Percentiles rank a stretch among this genome's conserved stretches.
Evolutionary conservation across 2,329 filamentous ascomycete species (phyloP).

Genomic region (Aspergillus sp.): DNA sequence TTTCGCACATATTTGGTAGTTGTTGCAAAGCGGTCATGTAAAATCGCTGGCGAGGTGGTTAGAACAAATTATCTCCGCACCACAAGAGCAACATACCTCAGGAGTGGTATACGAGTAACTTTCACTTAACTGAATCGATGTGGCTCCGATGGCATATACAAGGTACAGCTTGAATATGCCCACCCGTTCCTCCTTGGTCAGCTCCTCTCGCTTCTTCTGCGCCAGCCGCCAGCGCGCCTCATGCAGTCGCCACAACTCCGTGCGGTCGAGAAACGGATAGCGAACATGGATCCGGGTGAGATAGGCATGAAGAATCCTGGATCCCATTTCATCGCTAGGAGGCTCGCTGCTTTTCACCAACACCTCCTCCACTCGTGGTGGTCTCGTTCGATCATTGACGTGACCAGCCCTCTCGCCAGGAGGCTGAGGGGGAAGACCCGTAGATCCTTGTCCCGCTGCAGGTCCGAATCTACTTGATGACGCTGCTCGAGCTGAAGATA

Average conservation of each 20-base stretch:
- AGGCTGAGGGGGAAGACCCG: slow-evolving; percentile 21
- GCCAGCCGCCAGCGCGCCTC: slow-evolving; percentile 42
- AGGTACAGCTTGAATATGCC: slow-evolving; percentile 55
- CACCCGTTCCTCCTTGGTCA: slow-evolving; percentile 43
- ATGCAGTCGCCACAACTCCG: slow-evolving; percentile 50
- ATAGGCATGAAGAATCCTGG: slow-evolving; percentile 49
- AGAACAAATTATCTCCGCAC: not conserved
- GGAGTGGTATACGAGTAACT: slow-evolving; percentile 46
- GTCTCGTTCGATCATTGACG: slow-evolving; percentile 28
- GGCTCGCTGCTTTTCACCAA: slow-evolving; percentile 48
- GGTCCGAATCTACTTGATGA: slow-evolving; percentile 10
- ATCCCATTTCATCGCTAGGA: slow-evolving; percentile 50
- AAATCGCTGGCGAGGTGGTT: slow-evolving; percentile 40
- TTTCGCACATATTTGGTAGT: slow-evolving; percentile 51
- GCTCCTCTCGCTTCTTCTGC: slow-evolving; percentile 38
- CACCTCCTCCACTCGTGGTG: slow-evolving; percentile 45
- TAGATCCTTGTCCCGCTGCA: not conserved
- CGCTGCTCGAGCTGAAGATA: slow-evolving; percentile 32
- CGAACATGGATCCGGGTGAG: slow-evolving; percentile 50
- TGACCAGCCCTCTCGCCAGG: slow-evolving; percentile 1
- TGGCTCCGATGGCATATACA: slow-evolving; percentile 55
- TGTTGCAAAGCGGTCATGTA: slow-evolving; percentile 54
- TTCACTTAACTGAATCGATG: slow-evolving; percentile 52
- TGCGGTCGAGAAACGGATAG: slow-evolving; percentile 53
- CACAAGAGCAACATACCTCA: slow-evolving; percentile 36